Base-by-base conservation (phyloP, 179 eudicot genomes). In the Sideroxylon spinosum region DNA sequence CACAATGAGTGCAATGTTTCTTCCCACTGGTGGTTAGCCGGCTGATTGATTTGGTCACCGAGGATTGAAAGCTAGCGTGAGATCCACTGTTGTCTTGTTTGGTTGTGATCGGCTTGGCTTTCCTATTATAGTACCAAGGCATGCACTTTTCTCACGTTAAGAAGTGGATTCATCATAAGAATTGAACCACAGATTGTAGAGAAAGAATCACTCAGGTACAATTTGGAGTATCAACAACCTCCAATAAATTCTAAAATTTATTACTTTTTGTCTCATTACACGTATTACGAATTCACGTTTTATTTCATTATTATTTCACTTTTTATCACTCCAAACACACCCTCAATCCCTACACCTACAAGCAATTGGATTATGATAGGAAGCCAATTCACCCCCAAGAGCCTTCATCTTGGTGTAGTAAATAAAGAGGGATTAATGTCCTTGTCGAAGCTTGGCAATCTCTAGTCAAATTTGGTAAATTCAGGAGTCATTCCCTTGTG, bases 341-440 rank as follows among this genome's bases (percentile, higher is more conserved):
- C n/a, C n/a, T n/a, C n/a, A n/a, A n/a, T n/a, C 62, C 8, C 46
- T 52, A 64, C 66, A 77, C 0, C 10, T 67, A 23, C 80, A 77
- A 4, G 73, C 1, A 8, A 49, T 26, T 2, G 23, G 22, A 9
- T 23, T 17, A 0, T 46, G 57, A 20, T 77, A 77, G 1, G 71
- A 28, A 9, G 22, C 66, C 7, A 77, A 14, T 44, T 77, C 64
- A 19, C 68, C 74, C 80, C 74, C 68, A 16, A 77, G 65, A 6
- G 20, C 48, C 23, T 65, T 66, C 19, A 52, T 26, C 26, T 44
- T 67, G 52, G 62, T 68, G 50, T 52, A 68, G 13, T 29, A 68
- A 1, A 26, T 52, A 13, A 26, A 55, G 1, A 65, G 44, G 2
- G 13, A 59, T 29, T 12, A 20, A 17, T 29, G 71, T 4, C 10